Percentiles rank a stretch among this genome's conserved stretches.
Evolutionary conservation across 139 green algal genomes (phyloP).

Genomic region (Picochlorum costavermella): DNA sequence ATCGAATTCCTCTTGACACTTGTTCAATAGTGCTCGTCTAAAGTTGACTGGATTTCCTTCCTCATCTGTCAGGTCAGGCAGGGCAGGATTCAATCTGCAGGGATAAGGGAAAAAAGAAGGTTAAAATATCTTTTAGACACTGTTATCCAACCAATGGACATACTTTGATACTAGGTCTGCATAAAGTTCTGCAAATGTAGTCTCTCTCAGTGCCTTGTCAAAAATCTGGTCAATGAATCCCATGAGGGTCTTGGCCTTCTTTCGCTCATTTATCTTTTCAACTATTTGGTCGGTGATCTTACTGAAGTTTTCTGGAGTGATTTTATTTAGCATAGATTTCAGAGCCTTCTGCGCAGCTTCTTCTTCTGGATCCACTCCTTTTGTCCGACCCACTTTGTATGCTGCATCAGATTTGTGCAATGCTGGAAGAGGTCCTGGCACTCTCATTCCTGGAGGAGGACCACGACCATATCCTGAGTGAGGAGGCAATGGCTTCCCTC

Average conservation of each 20-base stretch:
- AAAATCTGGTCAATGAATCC: constrained; percentile 87
- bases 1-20: constrained; percentile 97
- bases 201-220: constrained; percentile 96
- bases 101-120: neutral
- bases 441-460: constrained; percentile 21
- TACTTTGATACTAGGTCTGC: constrained; percentile 50
- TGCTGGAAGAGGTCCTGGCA: constrained; percentile 12
- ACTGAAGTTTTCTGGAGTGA: constrained; percentile 97
- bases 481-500: constrained; percentile 36
- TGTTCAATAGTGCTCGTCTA: constrained; percentile 88
- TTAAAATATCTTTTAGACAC: neutral
- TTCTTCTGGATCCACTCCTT: constrained; percentile 80
- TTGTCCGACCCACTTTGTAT: constrained; percentile 44
- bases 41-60: constrained; percentile 60
- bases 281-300: constrained; percentile 73
- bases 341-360: constrained; percentile 81
- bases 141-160: constrained; percentile 7
- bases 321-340: constrained; percentile 96
- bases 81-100: constrained; percentile 21
- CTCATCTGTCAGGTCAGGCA: constrained; percentile 25
- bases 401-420: constrained; percentile 54
- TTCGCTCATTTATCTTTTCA: constrained; percentile 62
- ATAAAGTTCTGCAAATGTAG: constrained; percentile 91
- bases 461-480: constrained; percentile 20
- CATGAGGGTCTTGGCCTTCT: constrained; percentile 63